A percentile compares a stretch with the other conserved stretches of the same genome.
These are phyloP conservation scores for Leccinum variicolor DNA, from an alignment of 768 basidiomycete genomes.

Conservation along the genomic window DNA sequence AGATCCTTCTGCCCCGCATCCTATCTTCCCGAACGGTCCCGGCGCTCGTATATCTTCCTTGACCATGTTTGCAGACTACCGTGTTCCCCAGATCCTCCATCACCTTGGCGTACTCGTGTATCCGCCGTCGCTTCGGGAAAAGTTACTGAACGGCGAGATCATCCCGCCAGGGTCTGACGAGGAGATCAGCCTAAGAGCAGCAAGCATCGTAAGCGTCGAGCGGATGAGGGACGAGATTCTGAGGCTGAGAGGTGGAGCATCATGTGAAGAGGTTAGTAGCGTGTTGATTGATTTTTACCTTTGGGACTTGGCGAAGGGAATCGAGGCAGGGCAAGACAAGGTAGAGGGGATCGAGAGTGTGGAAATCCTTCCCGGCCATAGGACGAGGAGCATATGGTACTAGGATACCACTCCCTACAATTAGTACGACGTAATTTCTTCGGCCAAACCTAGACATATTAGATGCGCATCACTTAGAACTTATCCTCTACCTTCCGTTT, in stretches of 20 bases:
- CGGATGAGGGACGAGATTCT: constrained; percentile 60
- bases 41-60: constrained; percentile 66
- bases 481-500: constrained; percentile 1
- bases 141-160: constrained; percentile 42
- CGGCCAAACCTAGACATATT: not conserved
- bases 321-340: constrained; percentile 59
- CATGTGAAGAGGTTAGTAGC: constrained; percentile 47
- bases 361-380: constrained; percentile 66
- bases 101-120: constrained; percentile 76
- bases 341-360: constrained; percentile 57
- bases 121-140: constrained; percentile 53
- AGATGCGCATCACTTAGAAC: not conserved
- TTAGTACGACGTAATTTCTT: constrained; percentile 9
- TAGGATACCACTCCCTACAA: constrained; percentile 33
- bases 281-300: constrained; percentile 89
- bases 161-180: constrained; percentile 59
- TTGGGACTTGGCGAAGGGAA: constrained; percentile 81
- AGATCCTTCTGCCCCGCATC: constrained; percentile 47
- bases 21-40: constrained; percentile 59
- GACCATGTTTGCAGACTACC: constrained; percentile 94
- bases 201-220: constrained; percentile 80
- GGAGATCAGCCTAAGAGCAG: constrained; percentile 77
- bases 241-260: constrained; percentile 21
- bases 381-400: constrained; percentile 86
- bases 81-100: constrained; percentile 88